Percentiles rank a stretch among this genome's conserved stretches.
Conservation (phyloP, 1,284 basidiomycete genomes). For the Xerocomus nothofagi region DNA sequence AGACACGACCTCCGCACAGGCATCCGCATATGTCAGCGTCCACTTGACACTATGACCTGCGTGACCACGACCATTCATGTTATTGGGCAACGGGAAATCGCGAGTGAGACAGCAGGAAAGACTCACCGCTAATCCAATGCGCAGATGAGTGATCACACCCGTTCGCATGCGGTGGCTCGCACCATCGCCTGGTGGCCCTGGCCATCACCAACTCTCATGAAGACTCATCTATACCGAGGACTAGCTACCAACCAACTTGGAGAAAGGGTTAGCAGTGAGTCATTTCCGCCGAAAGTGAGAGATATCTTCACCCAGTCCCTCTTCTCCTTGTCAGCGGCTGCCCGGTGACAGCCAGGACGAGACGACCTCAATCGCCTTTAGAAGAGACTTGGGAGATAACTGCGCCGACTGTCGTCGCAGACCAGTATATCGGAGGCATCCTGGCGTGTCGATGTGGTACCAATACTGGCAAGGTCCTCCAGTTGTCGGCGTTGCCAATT, state of each 20-base stretch:
- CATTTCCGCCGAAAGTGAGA: neutral
- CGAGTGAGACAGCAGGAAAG: no score
- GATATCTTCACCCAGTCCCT: neutral
- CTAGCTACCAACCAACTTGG: neutral
- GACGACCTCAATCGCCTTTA: neutral
- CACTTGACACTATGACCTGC: neutral
- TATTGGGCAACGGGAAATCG: slow-evolving; percentile 6
- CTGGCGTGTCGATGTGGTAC: no score
- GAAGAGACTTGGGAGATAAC: neutral
- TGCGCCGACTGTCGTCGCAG: neutral
- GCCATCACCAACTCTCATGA: neutral
- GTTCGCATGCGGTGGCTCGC: neutral
- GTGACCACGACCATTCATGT: neutral
- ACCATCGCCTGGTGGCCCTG: no score
- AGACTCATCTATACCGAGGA: neutral
- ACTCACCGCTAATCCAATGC: neutral
- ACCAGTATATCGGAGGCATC: neutral
- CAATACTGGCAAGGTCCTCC: no score
- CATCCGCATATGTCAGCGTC: no score
- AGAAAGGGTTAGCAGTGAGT: neutral
- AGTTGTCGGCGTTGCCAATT: neutral
- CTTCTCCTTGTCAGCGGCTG: neutral
- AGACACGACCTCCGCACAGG: neutral
- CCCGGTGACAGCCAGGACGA: neutral
- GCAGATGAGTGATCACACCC: no score